Conservation (phyloP, 306 rosid genomes). For the Dalbergia cochinchinensis region DNA sequence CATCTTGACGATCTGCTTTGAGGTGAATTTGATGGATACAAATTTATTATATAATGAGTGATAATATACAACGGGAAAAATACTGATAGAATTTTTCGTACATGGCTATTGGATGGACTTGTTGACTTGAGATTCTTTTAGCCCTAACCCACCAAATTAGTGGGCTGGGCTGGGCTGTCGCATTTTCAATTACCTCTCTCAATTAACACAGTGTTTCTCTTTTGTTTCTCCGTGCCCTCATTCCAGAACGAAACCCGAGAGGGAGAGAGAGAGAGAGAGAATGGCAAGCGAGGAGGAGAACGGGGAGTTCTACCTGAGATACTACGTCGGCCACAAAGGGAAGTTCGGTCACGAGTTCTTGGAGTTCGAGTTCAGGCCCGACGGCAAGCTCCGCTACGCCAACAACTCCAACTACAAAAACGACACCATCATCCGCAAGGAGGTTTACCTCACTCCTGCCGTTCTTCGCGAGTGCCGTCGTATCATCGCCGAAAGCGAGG, state of each 20-base stretch:
- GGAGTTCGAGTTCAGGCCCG: slow-evolving; percentile 93
- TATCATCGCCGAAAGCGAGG: slow-evolving; percentile 92
- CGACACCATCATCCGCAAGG: slow-evolving; percentile 98
- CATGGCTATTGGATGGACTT: too few species aligned
- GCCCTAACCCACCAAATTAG: too few species aligned
- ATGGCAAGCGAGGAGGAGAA: slow-evolving; percentile 74
- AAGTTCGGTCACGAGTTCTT: slow-evolving; percentile 94
- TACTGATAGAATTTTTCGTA: too few species aligned
- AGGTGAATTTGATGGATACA: too few species aligned
- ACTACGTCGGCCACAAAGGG: slow-evolving; percentile 94
- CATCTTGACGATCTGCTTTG: too few species aligned
- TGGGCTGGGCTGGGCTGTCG: too few species aligned
- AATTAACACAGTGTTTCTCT: too few species aligned
- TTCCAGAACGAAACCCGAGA: neutral
- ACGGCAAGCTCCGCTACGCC: slow-evolving; percentile 96
- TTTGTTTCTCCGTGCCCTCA: too few species aligned
- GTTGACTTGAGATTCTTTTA: too few species aligned
- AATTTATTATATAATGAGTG: too few species aligned
- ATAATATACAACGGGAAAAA: too few species aligned
- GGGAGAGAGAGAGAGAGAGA: neutral
- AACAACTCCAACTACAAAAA: slow-evolving; percentile 99
- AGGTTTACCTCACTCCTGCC: slow-evolving; percentile 92
- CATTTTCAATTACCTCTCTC: too few species aligned
- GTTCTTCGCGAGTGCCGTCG: slow-evolving; percentile 94
- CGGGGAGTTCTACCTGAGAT: slow-evolving; percentile 82